Base-by-base conservation (phyloP, 2,329 filamentous ascomycete species). In the Fusarium mangiferae region DNA sequence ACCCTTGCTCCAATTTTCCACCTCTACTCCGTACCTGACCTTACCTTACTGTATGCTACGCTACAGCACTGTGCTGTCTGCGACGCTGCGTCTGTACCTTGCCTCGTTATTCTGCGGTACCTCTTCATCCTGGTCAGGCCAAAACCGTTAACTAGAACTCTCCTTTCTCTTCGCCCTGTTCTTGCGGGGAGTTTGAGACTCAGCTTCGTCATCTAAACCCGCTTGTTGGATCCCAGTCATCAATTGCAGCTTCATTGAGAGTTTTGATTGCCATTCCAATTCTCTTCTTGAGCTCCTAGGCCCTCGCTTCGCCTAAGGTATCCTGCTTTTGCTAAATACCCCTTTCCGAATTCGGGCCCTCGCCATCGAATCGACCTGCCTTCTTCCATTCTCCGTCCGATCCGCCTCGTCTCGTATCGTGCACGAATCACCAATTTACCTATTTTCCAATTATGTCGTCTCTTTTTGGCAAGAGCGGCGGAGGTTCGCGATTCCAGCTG, bases 401-500 rank as follows among this genome's bases (percentile, higher is more conserved):
- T 65, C 70, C 75, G 46, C 49, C 30, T 52, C n/a, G 33, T 62
- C 62, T 70, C 60, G 55, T 67, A 62, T 58, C 38, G 60, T 66
- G 59, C 56, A 58, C 73, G 64, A 74, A 68, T 44, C 62, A 49
- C 55, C 65, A 36, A 62, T 59, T 62, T 33, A 49, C 45, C 26
- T 28, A 48, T 24, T 51, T 36, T 48, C 45, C 60, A 62, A 71
- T 58, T 55, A 83, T 83, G 81, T 77, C 82, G 69, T 77, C 81
- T 74, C 75, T 78, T 64, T 63, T 79, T 65, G 78, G 74, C 62
- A 80, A 80, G 70, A 76, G 75, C 68, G 69, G 76, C 38, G 68
- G 70, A 51, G 74, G 74, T 66, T 75, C 79, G 65, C 84, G 83
- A 75, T 90, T 91, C 72, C 87, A 90, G 82, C 85, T 91, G 66